Evolutionary conservation across 768 basidiomycete species (phyloP), one percentile per base, ranked within the genome.

Genomic region (Lactarius deliciosus): DNA sequence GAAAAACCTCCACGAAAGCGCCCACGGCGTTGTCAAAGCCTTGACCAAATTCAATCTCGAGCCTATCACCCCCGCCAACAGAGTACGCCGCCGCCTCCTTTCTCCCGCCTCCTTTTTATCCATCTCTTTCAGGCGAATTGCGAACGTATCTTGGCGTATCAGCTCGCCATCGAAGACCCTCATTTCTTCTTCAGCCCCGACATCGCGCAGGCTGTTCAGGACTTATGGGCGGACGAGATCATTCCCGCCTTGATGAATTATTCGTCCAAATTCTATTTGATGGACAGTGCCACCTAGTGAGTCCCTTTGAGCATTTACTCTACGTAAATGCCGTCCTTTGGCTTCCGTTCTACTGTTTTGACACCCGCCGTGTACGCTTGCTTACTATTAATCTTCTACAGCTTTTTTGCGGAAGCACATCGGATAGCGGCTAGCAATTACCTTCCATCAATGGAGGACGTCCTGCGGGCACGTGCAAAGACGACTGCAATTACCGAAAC

Each of bases 251-350:
- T 85, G 11, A 81, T 85, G 81, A 82, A 84, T 38, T 86, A 87
- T 69, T 79, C 80, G 25, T 85, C 80, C 74, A 88, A 94, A 63
- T 96, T 96, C 72, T 96, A 96, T 74, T 80, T 97, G 16, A 96
- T 96, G 93, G 96, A 97, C 74, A 91, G 86, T n/a, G 96, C 96
- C 0, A 81, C 82, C 54, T 96, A 96, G 92, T 93, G 71, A 74
- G 90, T 83, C 15, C 50, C 40, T 36, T 7, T 60, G 5, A 40
- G 3, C 15, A 28, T 53, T 53, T 53, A 25, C 50, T 53, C 50
- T 53, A 53, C 50, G 50, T 53, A 28, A 53, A 53, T 53, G 50
- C 50, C 50, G 50, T 53, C 25, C 13, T 25, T 22, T 18, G 10
- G 13, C 50, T 22, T 11, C 67, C 56, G 56, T n/a, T 36, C n/a